phyloP scores from a whole-genome alignment of 345 rosid species.

The Gynandropsis gynandra region DNA sequence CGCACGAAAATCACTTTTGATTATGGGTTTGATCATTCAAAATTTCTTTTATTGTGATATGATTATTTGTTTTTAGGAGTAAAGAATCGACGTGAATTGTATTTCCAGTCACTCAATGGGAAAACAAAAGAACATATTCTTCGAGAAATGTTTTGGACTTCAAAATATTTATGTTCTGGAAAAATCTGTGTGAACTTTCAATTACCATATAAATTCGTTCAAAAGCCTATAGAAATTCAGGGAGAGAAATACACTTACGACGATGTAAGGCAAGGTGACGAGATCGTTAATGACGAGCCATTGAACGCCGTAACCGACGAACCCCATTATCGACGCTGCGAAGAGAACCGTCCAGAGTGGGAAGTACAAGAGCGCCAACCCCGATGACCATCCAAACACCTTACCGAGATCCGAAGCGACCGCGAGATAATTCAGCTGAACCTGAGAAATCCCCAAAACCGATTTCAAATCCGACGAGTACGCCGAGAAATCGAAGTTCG shows the following conservation, averaged over 20 bases:
- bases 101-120: too few species aligned
- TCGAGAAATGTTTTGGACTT: too few species aligned
- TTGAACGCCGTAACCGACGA: constrained; percentile 74
- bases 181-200: too few species aligned
- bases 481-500: constrained; percentile 92
- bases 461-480: constrained; percentile 76
- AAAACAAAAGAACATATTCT: too few species aligned
- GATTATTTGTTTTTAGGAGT: too few species aligned
- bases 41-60: too few species aligned
- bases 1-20: too few species aligned
- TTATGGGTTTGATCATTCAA: too few species aligned
- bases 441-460: constrained; percentile 74
- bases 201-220: too few species aligned
- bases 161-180: too few species aligned
- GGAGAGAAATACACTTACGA: constrained; percentile 37
- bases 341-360: constrained; percentile 72
- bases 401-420: constrained; percentile 96
- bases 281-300: constrained; percentile 64
- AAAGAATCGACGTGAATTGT: too few species aligned
- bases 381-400: constrained; percentile 92
- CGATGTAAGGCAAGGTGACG: constrained; percentile 64
- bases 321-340: constrained; percentile 79
- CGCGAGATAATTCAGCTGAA: constrained; percentile 78
- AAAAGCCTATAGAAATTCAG: constrained; percentile 2
- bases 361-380: constrained; percentile 65